phyloP scores from a whole-genome alignment of 345 rosid species.

The Litchi chinensis region DNA sequence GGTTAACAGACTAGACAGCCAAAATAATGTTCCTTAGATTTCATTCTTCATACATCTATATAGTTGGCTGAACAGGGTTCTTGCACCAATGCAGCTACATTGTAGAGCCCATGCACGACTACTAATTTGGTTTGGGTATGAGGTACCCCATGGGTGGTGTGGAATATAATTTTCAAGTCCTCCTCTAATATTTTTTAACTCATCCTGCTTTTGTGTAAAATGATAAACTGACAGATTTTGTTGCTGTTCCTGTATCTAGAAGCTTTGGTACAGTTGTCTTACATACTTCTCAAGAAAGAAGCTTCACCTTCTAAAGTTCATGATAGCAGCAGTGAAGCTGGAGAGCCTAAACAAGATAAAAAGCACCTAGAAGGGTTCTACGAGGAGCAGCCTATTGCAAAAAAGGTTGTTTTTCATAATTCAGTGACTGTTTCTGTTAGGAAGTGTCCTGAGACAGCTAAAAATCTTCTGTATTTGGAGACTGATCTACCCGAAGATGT shows the following conservation, averaged over 20 bases:
- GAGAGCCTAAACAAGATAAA: slow-evolving; percentile 43
- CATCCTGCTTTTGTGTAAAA: slow-evolving; percentile 1
- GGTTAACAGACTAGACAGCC: not conserved
- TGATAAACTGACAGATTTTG: slow-evolving; percentile 22
- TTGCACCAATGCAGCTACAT: slow-evolving; percentile 17
- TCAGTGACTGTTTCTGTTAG: slow-evolving; percentile 63
- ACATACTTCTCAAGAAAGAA: slow-evolving; percentile 48
- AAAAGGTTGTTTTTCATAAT: slow-evolving; percentile 47
- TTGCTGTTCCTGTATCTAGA: slow-evolving; percentile 49
- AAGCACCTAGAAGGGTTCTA: slow-evolving; percentile 61
- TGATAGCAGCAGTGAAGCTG: slow-evolving; percentile 35
- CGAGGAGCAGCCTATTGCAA: slow-evolving; percentile 68
- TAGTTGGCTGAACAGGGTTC: not conserved
- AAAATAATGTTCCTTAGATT: not conserved
- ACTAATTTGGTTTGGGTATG: slow-evolving; percentile 9
- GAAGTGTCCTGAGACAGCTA: slow-evolving; percentile 66
- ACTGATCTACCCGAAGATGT: slow-evolving; percentile 87
- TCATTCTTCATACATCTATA: not conserved
- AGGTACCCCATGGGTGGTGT: slow-evolving; percentile 15
- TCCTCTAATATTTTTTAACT: not conserved
- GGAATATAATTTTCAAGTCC: slow-evolving; percentile 7
- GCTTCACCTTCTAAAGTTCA: slow-evolving; percentile 33
- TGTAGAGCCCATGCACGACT: slow-evolving; percentile 20
- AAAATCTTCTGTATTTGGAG: slow-evolving; percentile 62
- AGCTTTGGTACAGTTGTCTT: slow-evolving; percentile 58